phyloP scores from a whole-genome alignment of 176 grass and related monocot genomes.

The Typha latifolia region DNA sequence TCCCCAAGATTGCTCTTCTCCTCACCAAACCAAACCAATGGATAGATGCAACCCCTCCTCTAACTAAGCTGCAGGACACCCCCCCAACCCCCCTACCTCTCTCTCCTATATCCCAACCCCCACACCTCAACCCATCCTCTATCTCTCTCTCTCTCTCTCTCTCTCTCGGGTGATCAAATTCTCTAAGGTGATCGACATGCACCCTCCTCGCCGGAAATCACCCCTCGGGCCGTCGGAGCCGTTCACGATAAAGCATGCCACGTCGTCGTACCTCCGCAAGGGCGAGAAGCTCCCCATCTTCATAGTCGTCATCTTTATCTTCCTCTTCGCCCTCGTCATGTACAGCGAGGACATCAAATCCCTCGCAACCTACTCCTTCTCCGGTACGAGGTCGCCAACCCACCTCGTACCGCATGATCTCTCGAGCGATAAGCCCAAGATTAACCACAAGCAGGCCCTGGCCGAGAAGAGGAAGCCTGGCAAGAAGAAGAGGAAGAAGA shows the following conservation, averaged over 20 bases:
- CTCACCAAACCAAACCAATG: too few relatives aligned
- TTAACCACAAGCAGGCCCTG: not conserved
- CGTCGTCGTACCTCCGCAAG: slow-evolving; percentile 29
- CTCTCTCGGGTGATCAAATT: too few relatives aligned
- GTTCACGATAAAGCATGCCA: slow-evolving; percentile 17
- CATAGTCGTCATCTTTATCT: slow-evolving; percentile 34
- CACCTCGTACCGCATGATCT: not conserved
- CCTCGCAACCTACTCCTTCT: slow-evolving; percentile 26
- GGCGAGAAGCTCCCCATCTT: slow-evolving; percentile 44
- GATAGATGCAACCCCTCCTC: too few relatives aligned
- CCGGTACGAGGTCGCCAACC: slow-evolving; percentile 2
- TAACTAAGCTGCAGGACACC: too few relatives aligned
- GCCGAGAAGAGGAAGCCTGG: slow-evolving; percentile 5
- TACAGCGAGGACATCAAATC: slow-evolving; percentile 65
- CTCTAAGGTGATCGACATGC: slow-evolving; percentile 20
- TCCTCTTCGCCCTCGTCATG: slow-evolving; percentile 50
- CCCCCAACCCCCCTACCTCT: too few relatives aligned
- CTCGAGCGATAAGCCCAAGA: not conserved
- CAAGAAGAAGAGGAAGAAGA: not conserved
- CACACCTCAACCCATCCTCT: too few relatives aligned
- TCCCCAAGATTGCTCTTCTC: too few relatives aligned
- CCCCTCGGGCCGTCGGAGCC: slow-evolving; percentile 16
- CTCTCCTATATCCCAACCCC: too few relatives aligned
- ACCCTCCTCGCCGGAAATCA: slow-evolving; percentile 35
- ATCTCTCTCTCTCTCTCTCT: too few relatives aligned